Evolutionary conservation across 371 early-diverging fungal genomes (phyloP).

Genomic region (Synchytrium microbalum): DNA sequence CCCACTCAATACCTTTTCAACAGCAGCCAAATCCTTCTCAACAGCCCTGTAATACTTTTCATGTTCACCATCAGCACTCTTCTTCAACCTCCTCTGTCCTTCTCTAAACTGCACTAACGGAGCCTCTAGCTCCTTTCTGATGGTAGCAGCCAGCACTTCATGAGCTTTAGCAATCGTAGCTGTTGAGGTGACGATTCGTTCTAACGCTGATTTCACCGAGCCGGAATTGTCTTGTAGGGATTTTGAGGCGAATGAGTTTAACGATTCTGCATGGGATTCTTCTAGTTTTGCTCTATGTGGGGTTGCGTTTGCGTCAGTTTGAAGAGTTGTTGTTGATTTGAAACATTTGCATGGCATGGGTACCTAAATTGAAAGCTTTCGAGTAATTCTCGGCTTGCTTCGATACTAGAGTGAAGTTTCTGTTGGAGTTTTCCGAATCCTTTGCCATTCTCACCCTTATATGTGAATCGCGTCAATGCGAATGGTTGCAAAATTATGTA

Average conservation of each 20-base stretch:
- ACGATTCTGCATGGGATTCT: background rate
- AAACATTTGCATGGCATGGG: background rate
- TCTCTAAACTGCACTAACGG: background rate
- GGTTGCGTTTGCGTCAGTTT: background rate
- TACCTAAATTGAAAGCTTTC: conserved; percentile 1
- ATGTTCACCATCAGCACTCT: conserved; percentile 2
- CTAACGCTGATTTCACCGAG: conserved; percentile 5
- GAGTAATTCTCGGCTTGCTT: background rate
- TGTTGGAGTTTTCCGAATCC: background rate
- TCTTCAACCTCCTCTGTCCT: conserved; percentile 2
- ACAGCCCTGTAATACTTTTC: conserved; percentile 2
- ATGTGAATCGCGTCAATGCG: background rate
- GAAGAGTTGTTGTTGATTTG: background rate
- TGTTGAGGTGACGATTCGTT: background rate
- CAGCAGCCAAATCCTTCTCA: background rate
- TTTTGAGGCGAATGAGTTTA: background rate
- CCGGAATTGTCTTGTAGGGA: background rate
- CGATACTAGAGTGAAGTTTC: background rate
- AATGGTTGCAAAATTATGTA: background rate
- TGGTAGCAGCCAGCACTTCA: background rate
- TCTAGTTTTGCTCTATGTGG: background rate
- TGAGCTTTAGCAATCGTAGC: background rate
- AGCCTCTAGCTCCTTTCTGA: conserved; percentile 2
- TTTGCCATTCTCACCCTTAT: conserved; percentile 2
- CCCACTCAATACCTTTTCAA: background rate